Evolutionary conservation across 2,329 filamentous ascomycete species (phyloP), one percentile per base, ranked within the genome.

Genomic region (Pseudogymnoascus sp.): DNA sequence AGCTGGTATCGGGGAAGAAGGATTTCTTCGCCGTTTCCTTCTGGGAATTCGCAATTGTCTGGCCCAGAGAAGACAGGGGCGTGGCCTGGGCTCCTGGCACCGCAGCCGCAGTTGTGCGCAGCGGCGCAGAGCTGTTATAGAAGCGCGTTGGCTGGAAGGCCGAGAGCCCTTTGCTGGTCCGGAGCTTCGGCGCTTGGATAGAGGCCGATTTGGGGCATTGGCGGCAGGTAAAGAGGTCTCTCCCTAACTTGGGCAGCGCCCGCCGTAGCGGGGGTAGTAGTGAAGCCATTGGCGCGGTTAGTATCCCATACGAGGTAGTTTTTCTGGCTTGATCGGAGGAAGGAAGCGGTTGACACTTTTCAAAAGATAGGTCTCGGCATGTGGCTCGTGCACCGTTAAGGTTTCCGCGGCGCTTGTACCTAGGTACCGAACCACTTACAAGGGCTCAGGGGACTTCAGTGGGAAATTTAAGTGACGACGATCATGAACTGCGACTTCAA

Each of bases 1-100:
- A 85, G 68, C 84, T 91, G 9, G 83, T 84, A 70, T 89, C 67
- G 0, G 73, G 73, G 56, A 72, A 74, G 66, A 70, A 72, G 1
- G 44, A 31, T 60, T 67, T 64, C 38, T 63, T 64, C 6, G 31
- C 15, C 17, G 61, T 50, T 65, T 66, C 15, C 21, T 64, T 61
- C 15, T 63, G 62, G 5, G 31, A 33, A 38, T 62, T 64, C 4
- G 60, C 46, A 63, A 72, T 72, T 2, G 66, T 69, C 37, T 70
- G 65, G 33, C 68, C 68, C 3, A 72, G 56, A 21, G 63, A 65
- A 7, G 50, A 61, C 37, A 74, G 63, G 1, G 71, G 69, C 5
- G 69, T 67, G 10, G 33, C 17, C 13, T 64, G 69, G 15, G 17
- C 66, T 4, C 37, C 17, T 53, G 56, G 38, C 21, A 60, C 17